These are phyloP conservation scores for Neoboletus magnificus DNA, from an alignment of 768 basidiomycete species.

Conservation along the genomic window DNA sequence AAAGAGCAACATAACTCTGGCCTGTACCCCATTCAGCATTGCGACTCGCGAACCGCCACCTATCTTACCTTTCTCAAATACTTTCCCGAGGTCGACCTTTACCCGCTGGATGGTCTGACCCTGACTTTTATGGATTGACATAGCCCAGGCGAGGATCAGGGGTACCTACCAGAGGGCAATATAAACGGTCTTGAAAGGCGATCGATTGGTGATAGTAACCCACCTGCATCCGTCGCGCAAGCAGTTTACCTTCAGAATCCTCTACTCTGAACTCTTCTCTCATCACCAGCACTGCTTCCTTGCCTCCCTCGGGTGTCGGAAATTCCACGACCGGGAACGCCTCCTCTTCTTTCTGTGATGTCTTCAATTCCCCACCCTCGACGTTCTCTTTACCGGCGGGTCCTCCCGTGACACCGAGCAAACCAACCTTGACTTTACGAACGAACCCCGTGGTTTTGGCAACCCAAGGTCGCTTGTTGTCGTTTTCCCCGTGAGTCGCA, in stretches of 20 bases:
- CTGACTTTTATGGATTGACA: constrained; percentile 77
- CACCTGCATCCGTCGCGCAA: constrained; percentile 48
- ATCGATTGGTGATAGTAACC: background rate
- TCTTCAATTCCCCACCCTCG: constrained; percentile 15
- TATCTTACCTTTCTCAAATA: constrained; percentile 55
- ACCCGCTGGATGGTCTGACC: constrained; percentile 69
- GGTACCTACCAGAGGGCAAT: constrained; percentile 46
- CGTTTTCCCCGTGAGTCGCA: constrained; percentile 19
- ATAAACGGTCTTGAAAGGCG: background rate
- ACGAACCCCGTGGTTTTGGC: constrained; percentile 35
- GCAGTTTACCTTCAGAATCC: constrained; percentile 46
- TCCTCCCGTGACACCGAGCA: constrained; percentile 6
- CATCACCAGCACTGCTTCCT: constrained; percentile 46
- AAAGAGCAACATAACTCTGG: constrained; percentile 49
- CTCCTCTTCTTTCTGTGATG: constrained; percentile 38
- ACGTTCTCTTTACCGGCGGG: constrained; percentile 35
- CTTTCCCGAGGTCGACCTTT: constrained; percentile 58
- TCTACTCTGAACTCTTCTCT: constrained; percentile 54
- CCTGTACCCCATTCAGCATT: constrained; percentile 25
- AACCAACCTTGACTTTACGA: constrained; percentile 33
- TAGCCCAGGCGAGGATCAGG: constrained; percentile 73
- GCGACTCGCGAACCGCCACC: too few relatives aligned
- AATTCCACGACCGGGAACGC: constrained; percentile 48
- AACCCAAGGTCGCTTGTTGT: constrained; percentile 19
- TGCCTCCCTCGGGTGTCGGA: constrained; percentile 37